Evolutionary conservation across 1,284 basidiomycete genomes (phyloP).

Genomic region (Fomitopsis betulina): DNA sequence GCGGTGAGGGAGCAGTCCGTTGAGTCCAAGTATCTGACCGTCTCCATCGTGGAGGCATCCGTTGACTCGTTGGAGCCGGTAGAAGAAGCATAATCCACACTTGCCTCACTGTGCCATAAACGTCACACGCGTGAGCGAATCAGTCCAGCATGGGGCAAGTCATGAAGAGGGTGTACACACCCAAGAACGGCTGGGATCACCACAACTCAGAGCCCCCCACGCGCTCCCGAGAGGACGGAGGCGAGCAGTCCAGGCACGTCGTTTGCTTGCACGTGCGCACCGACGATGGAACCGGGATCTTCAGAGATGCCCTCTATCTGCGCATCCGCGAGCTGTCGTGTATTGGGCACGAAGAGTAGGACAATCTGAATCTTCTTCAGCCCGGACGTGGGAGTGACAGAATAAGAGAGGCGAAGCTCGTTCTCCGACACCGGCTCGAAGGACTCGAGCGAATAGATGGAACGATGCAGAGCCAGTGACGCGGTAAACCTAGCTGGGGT

Average conservation of each 20-base stretch:
- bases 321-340: slow-evolving; percentile 54
- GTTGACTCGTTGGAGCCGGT: too few species aligned
- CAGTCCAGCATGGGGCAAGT: not conserved
- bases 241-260: slow-evolving; percentile 69
- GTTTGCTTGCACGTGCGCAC: slow-evolving; percentile 59
- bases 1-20: too few species aligned
- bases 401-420: slow-evolving; percentile 69
- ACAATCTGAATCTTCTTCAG: slow-evolving; percentile 41
- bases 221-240: slow-evolving; percentile 50
- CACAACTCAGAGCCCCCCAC: slow-evolving; percentile 19
- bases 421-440: slow-evolving; percentile 63
- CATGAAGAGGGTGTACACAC: not conserved
- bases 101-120: too few species aligned
- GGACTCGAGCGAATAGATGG: slow-evolving; percentile 55
- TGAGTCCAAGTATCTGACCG: too few species aligned
- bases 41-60: too few species aligned
- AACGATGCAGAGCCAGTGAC: slow-evolving; percentile 58
- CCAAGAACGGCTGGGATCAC: too few species aligned
- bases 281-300: slow-evolving; percentile 58
- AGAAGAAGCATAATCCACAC: too few species aligned
- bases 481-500: slow-evolving; percentile 56
- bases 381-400: slow-evolving; percentile 28
- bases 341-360: slow-evolving; percentile 66
- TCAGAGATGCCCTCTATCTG: slow-evolving; percentile 47
- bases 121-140: too few species aligned